These are phyloP conservation scores for Scutellaria baicalensis DNA, from an alignment of 257 asterid genomes.

Conservation along the genomic window DNA sequence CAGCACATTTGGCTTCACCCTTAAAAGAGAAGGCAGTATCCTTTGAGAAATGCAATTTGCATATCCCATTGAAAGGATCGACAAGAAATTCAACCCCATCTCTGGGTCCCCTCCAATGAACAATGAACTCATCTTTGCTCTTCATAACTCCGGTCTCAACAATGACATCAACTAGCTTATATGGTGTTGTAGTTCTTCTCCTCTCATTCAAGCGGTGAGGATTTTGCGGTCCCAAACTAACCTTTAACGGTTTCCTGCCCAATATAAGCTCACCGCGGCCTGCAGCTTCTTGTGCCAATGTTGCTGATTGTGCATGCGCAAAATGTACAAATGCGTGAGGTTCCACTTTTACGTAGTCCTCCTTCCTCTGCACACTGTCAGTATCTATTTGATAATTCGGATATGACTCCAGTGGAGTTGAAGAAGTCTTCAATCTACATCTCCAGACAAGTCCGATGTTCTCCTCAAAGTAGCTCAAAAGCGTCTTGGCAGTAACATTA, in stretches of 20 bases:
- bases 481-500: conserved; percentile 56
- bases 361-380: conserved; percentile 24
- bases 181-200: conserved; percentile 58
- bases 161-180: conserved; percentile 39
- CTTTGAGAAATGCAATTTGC: conserved; percentile 57
- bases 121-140: conserved; percentile 53
- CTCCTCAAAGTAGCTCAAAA: conserved; percentile 51
- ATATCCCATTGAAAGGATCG: conserved; percentile 67
- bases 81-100: conserved; percentile 62
- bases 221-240: conserved; percentile 73
- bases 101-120: conserved; percentile 69
- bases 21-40: conserved; percentile 57
- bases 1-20: conserved; percentile 31
- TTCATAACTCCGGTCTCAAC: conserved; percentile 60
- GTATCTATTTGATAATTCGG: conserved; percentile 46
- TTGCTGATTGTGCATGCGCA: conserved; percentile 44
- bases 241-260: conserved; percentile 36
- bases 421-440: conserved; percentile 90
- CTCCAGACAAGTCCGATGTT: conserved; percentile 70
- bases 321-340: conserved; percentile 94
- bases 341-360: conserved; percentile 49
- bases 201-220: conserved; percentile 53
- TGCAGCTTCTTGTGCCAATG: conserved; percentile 52
- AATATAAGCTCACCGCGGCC: conserved; percentile 44
- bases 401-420: conserved; percentile 72